Evolutionary conservation across 148 eudicot genomes (phyloP).

Genomic region (Salicornia ramosissima): DNA sequence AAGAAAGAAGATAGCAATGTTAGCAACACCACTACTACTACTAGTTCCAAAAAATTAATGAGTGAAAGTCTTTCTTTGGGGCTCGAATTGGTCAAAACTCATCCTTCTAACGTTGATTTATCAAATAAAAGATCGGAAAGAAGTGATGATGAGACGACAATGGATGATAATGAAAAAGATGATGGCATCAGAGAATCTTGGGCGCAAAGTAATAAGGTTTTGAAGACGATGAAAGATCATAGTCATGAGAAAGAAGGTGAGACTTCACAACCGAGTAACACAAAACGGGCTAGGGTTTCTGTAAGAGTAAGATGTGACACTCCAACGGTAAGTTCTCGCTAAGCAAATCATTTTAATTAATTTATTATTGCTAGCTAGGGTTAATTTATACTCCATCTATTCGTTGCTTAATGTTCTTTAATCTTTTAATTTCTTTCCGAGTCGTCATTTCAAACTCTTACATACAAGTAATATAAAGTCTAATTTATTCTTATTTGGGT

Average conservation of each 20-base stretch:
- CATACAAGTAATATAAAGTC: too few relatives aligned
- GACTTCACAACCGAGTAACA: constrained; percentile 28
- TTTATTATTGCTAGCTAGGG: too few relatives aligned
- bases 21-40: constrained; percentile 21
- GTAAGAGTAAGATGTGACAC: constrained; percentile 79
- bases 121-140: constrained; percentile 26
- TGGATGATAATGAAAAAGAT: constrained; percentile 27
- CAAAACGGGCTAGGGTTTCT: constrained; percentile 76
- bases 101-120: constrained; percentile 17
- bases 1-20: constrained; percentile 23
- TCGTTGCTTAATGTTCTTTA: too few relatives aligned
- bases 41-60: constrained; percentile 4
- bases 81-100: constrained; percentile 26
- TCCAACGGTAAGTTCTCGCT: constrained; percentile 72
- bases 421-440: too few relatives aligned
- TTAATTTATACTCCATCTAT: too few relatives aligned
- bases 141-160: constrained; percentile 27
- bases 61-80: constrained; percentile 47
- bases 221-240: constrained; percentile 32
- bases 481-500: too few relatives aligned
- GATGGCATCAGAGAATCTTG: constrained; percentile 40
- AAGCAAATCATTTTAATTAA: too few relatives aligned
- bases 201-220: constrained; percentile 43
- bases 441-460: too few relatives aligned
- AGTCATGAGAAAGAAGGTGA: constrained; percentile 39